Base-by-base conservation (phyloP, 1,139 yeast species). In the Yamadazyma diddensiae region DNA sequence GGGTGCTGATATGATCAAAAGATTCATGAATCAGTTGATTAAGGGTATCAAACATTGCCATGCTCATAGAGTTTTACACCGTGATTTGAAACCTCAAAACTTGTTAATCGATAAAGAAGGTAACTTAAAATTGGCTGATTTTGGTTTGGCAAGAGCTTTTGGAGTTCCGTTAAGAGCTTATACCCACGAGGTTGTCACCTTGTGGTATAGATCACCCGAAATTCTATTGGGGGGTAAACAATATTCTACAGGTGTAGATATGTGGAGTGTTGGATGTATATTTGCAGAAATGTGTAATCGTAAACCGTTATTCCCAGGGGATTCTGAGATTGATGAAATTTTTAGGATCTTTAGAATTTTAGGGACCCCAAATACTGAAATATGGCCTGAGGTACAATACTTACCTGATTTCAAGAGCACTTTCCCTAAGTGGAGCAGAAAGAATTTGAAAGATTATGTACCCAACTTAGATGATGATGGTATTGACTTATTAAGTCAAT, bases 141-240 rank as follows among this genome's bases (percentile, higher is more conserved):
- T 92, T 55, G 99, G 99, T 12, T 72, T 92, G 37, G 99, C 99
- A 1, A 70, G 98, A 42, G 97, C 97, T 1, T 90, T 87, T 62
- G 98, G 98, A 33, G 97, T 92, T 8, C 98, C 98, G 1, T 67
- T 92, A 42, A 75, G 97, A 54, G 95, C 97, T 2, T 92, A 90
- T 57, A 90, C 98, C 9, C 97, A 90, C 62, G 97, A 92, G 57
- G 97, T 92, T 39, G 98, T 94, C 34, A 92, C 99, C 0, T 69
- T 94, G 47, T 92, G 99, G 99, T 92, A 92, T 61, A 73, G 99
- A 46, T 90, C 97, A 1, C 99, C 99, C 1, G 99, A 92, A 57
- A 87, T 92, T 39, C 69, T 92, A 43, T 70, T 92, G 24, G 99
- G 99, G 20, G 97, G 97, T 15, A 87, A 94, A 46, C 97, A 92